Evolutionary conservation across 495 filamentous ascomycete genomes (phyloP).

Genomic region (Hypoxylon lienhwacheense): DNA sequence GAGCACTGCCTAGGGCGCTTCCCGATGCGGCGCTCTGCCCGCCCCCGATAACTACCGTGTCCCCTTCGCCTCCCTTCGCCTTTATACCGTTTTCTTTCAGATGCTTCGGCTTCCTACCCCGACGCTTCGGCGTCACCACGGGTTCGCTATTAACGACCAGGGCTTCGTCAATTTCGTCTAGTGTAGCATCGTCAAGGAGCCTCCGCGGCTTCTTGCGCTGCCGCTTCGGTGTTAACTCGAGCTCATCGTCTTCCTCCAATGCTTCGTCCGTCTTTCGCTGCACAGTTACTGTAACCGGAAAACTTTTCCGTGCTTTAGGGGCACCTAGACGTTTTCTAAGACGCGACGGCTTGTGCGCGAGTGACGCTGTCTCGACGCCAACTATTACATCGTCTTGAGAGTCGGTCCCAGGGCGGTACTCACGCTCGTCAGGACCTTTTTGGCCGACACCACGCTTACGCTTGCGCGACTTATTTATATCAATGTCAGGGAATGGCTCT

Average conservation of each 20-base stretch:
- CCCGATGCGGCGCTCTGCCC: slow-evolving; percentile 1
- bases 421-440: slow-evolving; percentile 27
- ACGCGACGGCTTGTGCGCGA: slow-evolving; percentile 11
- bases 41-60: slow-evolving; percentile 21
- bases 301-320: slow-evolving; percentile 21
- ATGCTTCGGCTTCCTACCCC: slow-evolving; percentile 36
- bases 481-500: slow-evolving; percentile 25
- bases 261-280: slow-evolving; percentile 6
- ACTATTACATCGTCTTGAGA: slow-evolving; percentile 31
- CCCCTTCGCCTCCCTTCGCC: slow-evolving; percentile 2
- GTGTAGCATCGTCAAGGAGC: slow-evolving; percentile 22
- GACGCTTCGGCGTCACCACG: slow-evolving; percentile 22
- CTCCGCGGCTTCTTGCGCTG: slow-evolving; percentile 26
- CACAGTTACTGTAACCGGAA: slow-evolving; percentile 3
- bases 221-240: slow-evolving; percentile 17
- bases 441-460: slow-evolving; percentile 25
- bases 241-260: slow-evolving; percentile 12
- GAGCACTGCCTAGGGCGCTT: slow-evolving; percentile 14
- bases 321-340: slow-evolving; percentile 30
- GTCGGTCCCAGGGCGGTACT: slow-evolving; percentile 30
- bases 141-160: slow-evolving; percentile 14
- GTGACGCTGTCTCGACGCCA: slow-evolving; percentile 12
- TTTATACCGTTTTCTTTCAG: slow-evolving; percentile 14
- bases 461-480: slow-evolving; percentile 24
- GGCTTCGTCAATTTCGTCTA: slow-evolving; percentile 20